Evolutionary conservation across 495 filamentous ascomycete species (phyloP), one percentile per base, ranked within the genome.

Genomic region (Penicillium mononematosum): DNA sequence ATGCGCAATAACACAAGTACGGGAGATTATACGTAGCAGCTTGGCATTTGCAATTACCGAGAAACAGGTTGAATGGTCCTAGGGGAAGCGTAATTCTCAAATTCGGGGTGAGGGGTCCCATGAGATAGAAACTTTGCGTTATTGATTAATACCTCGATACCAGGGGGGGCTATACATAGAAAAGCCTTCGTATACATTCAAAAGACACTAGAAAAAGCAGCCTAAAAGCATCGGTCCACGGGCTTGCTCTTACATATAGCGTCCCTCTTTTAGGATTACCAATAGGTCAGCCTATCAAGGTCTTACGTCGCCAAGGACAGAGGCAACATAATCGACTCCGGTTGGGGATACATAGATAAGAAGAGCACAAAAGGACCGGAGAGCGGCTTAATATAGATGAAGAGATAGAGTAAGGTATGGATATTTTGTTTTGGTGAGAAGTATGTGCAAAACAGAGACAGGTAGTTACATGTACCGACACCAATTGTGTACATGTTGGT

Each of bases 401-500:
- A 22, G 17, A 22, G 47, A 27, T 22, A 41, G 34, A 17, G 5
- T 16, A 25, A 20, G 16, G 27, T 53, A 44, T 42, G 17, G 11
- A 44, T 16, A 32, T 44, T 17, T 17, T 27, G 14, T 27, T 12
- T 32, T 52, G 1, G 29, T 12, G 25, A 38, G 17, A 49, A 2
- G 47, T 24, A 25, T 50, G 47, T 50, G 47, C 47, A 38, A n/a
- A 50, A 36, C 31, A 36, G 19, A 20, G 14, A 50, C 5, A 38
- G 47, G 4, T 8, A 3, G 29, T 4, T 24, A 31, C 9, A 31
- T 11, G 9, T 31, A 36, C 4, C 1, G 20, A 50, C 16, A 36
- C 47, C 47, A 50, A 16, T 10, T 31, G 29, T 16, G 2, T 17
- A 47, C 29, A 29, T 29, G 7, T 29, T 29, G 45, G 12, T n/a